Conservation (phyloP, 257 asterid genomes). For the Voacanga thouarsii region DNA sequence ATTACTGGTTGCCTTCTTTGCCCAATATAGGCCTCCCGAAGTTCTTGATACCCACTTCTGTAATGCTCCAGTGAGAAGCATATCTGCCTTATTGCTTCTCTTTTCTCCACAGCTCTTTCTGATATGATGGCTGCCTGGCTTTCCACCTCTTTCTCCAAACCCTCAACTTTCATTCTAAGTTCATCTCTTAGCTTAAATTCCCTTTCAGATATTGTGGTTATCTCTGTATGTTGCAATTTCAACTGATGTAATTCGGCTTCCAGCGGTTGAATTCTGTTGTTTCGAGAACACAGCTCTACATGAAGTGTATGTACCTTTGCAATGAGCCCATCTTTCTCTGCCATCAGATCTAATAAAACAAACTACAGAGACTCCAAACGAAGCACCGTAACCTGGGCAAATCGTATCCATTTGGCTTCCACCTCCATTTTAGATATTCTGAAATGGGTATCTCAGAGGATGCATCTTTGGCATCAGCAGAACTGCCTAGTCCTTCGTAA, state of each 20-base stretch:
- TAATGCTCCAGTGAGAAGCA: conserved; percentile 73
- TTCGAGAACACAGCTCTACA: conserved; percentile 31
- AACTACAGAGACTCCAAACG: too few relatives aligned
- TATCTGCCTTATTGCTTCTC: conserved; percentile 91
- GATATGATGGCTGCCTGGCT: conserved; percentile 42
- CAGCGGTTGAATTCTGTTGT: conserved; percentile 31
- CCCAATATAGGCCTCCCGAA: conserved; percentile 30
- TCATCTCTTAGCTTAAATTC: conserved; percentile 35
- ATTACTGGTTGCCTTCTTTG: conserved; percentile 11
- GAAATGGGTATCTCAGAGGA: too few relatives aligned
- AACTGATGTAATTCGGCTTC: conserved; percentile 35
- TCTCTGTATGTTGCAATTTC: conserved; percentile 33
- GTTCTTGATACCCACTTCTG: conserved; percentile 54
- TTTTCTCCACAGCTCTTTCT: conserved; percentile 67
- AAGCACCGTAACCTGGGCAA: too few relatives aligned
- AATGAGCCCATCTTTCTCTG: conserved; percentile 50
- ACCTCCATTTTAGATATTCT: too few relatives aligned
- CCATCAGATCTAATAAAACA: too few relatives aligned
- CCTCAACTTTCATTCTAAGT: conserved; percentile 35
- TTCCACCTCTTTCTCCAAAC: conserved; percentile 54
- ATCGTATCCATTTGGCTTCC: too few relatives aligned
- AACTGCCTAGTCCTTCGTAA: too few relatives aligned
- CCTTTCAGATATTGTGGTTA: conserved; percentile 27
- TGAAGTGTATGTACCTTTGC: conserved; percentile 42
- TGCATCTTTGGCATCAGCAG: too few relatives aligned